These are phyloP conservation scores for Silene latifolia DNA, from an alignment of 148 eudicot species.

Conservation along the genomic window DNA sequence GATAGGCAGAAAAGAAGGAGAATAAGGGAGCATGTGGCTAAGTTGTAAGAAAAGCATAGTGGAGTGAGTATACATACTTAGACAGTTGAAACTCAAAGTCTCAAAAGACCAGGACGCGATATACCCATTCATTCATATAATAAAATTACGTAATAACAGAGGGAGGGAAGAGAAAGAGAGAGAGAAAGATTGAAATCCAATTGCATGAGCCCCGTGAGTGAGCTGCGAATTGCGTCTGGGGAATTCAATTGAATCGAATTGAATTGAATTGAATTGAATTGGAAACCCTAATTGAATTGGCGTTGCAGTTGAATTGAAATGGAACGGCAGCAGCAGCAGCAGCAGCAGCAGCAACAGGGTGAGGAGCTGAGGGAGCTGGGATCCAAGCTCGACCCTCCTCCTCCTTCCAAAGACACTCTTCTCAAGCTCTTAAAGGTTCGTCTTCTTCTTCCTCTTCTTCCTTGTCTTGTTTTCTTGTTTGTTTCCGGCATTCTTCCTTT, in stretches of 20 bases:
- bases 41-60: too few relatives aligned
- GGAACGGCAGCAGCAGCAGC: not conserved
- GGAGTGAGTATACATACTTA: too few relatives aligned
- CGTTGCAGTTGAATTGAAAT: not conserved
- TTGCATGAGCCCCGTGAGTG: not conserved
- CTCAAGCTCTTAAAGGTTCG: slow-evolving; percentile 72
- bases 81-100: too few relatives aligned
- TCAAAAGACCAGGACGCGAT: too few relatives aligned
- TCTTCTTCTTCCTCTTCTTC: not conserved
- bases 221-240: not conserved
- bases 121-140: too few relatives aligned
- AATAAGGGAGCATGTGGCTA: too few relatives aligned
- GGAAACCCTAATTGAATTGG: not conserved
- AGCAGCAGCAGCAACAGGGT: slow-evolving; percentile 9
- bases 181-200: not conserved
- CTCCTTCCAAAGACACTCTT: slow-evolving; percentile 69
- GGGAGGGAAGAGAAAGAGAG: not conserved
- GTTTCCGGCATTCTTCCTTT: too few relatives aligned
- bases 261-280: not conserved
- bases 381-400: slow-evolving; percentile 70
- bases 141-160: too few relatives aligned
- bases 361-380: slow-evolving; percentile 76
- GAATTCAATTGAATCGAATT: not conserved
- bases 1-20: too few relatives aligned
- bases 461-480: too few relatives aligned